A percentile compares a stretch with the other conserved stretches of the same genome.
phyloP scores from a whole-genome alignment of 371 early-diverging fungal genomes.

The Furculomyces boomerangus region DNA sequence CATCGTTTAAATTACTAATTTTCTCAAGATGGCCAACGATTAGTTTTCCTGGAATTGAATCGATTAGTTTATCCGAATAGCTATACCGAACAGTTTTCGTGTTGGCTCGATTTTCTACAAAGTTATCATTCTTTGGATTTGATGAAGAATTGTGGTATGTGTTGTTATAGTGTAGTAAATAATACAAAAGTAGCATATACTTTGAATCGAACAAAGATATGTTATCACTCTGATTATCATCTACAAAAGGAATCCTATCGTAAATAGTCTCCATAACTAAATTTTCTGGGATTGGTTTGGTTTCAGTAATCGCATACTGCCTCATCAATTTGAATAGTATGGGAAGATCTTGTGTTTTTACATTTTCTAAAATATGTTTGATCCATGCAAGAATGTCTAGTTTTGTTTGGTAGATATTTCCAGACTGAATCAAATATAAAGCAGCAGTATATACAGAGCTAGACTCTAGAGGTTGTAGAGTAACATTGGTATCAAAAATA shows the following conservation, averaged over 20 bases:
- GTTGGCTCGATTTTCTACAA: too few relatives aligned
- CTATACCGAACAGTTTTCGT: constrained; percentile 7
- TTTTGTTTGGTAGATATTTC: background rate
- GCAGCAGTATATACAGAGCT: background rate
- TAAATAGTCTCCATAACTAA: constrained; percentile 12
- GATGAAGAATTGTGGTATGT: background rate
- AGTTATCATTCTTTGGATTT: background rate
- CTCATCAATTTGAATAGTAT: constrained; percentile 4
- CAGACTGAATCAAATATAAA: background rate
- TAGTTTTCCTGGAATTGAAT: constrained; percentile 22
- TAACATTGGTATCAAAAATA: constrained; percentile 1
- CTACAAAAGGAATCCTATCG: background rate
- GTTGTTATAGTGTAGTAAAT: constrained; percentile 19
- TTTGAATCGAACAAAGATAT: background rate
- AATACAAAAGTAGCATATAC: constrained; percentile 20
- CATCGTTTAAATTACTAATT: constrained; percentile 3
- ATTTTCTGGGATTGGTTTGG: constrained; percentile 19
- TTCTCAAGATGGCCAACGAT: constrained; percentile 15
- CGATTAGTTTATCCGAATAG: constrained; percentile 24
- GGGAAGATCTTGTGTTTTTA: background rate
- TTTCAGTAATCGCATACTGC: constrained; percentile 14
- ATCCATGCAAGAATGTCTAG: background rate
- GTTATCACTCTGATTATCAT: background rate
- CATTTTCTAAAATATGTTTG: background rate
- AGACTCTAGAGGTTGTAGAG: background rate